Percentiles rank a stretch among this genome's conserved stretches.
These are phyloP conservation scores for Mycosphaerella sp. DNA, from an alignment of 2,329 filamentous ascomycete genomes.

Conservation along the genomic window DNA sequence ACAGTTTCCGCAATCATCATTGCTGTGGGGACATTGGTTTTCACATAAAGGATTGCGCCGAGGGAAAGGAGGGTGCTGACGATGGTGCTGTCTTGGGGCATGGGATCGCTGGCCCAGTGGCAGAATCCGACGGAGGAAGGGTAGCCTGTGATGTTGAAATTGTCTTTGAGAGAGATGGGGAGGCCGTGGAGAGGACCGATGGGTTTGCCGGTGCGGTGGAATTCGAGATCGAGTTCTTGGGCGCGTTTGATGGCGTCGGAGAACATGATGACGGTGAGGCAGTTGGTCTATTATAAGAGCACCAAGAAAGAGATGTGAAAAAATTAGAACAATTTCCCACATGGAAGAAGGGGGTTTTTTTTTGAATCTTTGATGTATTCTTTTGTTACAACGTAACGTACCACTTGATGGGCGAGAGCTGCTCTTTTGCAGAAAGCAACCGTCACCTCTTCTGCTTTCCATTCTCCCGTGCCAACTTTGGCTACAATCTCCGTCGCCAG, in stretches of 20 bases:
- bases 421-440: slow-evolving; percentile 51
- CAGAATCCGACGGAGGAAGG: slow-evolving; percentile 60
- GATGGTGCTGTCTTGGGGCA: slow-evolving; percentile 49
- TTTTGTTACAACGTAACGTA: slow-evolving; percentile 24
- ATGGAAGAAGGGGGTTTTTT: no score
- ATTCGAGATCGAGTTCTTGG: slow-evolving; percentile 48
- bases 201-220: slow-evolving; percentile 40
- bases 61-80: slow-evolving; percentile 53
- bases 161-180: slow-evolving; percentile 63
- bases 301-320: background rate
- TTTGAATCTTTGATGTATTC: no score
- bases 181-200: slow-evolving; percentile 62
- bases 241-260: slow-evolving; percentile 48
- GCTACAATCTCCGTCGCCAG: slow-evolving; percentile 37
- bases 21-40: slow-evolving; percentile 63
- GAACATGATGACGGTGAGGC: slow-evolving; percentile 53
- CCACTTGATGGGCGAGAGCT: slow-evolving; percentile 50
- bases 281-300: slow-evolving; percentile 48
- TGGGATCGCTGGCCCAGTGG: slow-evolving; percentile 55
- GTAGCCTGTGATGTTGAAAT: slow-evolving; percentile 56
- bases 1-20: slow-evolving; percentile 64
- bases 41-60: slow-evolving; percentile 62
- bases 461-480: slow-evolving; percentile 38
- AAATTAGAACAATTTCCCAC: no score
- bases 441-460: slow-evolving; percentile 49